A percentile compares a stretch with the other conserved stretches of the same genome.
Evolutionary conservation across 306 rosid genomes (phyloP).

Genomic region (Oxytropis ochrocephala): DNA sequence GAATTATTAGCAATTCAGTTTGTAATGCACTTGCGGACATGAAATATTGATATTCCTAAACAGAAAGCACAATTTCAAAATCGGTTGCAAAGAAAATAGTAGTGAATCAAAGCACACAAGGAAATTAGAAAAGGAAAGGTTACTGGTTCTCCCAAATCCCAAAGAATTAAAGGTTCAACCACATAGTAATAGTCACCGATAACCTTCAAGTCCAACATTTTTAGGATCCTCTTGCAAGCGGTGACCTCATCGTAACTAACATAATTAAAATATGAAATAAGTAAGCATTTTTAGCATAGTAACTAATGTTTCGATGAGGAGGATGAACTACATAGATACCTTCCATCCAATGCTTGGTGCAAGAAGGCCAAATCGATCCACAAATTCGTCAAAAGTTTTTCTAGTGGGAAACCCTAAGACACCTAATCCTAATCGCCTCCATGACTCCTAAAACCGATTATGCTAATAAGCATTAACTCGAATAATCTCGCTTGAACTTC

Average conservation of each 20-base stretch:
- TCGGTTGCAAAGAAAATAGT: neutral
- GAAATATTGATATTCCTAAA: constrained; percentile 8
- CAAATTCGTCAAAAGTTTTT: constrained; percentile 81
- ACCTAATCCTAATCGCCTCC: constrained; percentile 99
- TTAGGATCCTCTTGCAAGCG: constrained; percentile 79
- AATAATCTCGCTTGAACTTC: constrained; percentile 5
- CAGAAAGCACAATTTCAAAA: neutral
- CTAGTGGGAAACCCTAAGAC: constrained; percentile 99
- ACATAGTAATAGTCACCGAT: constrained; percentile 54
- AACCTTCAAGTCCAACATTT: constrained; percentile 81
- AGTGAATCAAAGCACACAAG: neutral
- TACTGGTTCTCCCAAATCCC: neutral
- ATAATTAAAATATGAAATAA: constrained; percentile 20
- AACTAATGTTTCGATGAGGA: constrained; percentile 14
- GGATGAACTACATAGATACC: constrained; percentile 35
- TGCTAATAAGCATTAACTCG: constrained; percentile 14
- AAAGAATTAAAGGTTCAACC: neutral
- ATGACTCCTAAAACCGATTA: constrained; percentile 63
- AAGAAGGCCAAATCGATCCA: constrained; percentile 87
- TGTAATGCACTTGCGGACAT: neutral
- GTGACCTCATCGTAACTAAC: constrained; percentile 73
- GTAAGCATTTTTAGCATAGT: constrained; percentile 14
- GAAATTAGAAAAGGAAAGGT: neutral
- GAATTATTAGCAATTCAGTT: neutral
- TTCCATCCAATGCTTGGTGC: constrained; percentile 80